Conservation (phyloP, 192 early-diverging fungal genomes). For the Backusella liffmaniae region DNA sequence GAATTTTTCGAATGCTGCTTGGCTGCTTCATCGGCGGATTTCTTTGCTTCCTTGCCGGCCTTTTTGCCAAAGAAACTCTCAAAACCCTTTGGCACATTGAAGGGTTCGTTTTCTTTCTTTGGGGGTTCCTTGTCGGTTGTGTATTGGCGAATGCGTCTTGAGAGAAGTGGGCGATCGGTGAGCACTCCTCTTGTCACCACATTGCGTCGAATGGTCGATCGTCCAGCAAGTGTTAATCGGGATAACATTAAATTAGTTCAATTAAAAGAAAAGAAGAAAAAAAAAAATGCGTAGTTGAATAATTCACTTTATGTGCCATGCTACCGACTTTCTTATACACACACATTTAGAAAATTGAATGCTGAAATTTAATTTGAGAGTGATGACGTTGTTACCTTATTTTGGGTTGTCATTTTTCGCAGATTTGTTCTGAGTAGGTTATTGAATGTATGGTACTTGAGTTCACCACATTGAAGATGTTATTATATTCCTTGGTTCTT, state of each 20-base stretch:
- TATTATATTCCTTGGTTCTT: too few species aligned
- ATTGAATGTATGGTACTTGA: too few species aligned
- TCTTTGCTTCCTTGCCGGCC: constrained; percentile 27
- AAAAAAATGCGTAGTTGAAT: constrained; percentile 1
- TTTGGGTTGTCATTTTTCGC: too few species aligned
- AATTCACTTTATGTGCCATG: not conserved
- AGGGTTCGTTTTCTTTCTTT: constrained; percentile 23
- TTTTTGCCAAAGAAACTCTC: constrained; percentile 68
- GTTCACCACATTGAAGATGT: too few species aligned
- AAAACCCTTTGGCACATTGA: constrained; percentile 64
- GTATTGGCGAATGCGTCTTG: constrained; percentile 11
- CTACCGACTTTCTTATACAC: not conserved
- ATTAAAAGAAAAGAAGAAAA: not conserved
- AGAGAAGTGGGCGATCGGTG: not conserved
- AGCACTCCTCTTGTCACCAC: not conserved
- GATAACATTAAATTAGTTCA: constrained; percentile 6
- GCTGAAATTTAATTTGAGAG: constrained; percentile 1
- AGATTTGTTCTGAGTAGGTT: too few species aligned
- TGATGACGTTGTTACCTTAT: not conserved
- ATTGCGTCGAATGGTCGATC: not conserved
- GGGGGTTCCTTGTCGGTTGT: constrained; percentile 22
- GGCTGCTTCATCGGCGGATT: constrained; percentile 34
- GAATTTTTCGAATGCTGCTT: constrained; percentile 23
- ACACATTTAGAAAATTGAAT: not conserved
- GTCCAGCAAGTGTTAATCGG: not conserved